Percentiles rank a stretch among this genome's conserved stretches.
Conservation (phyloP, 2,329 filamentous ascomycete genomes). For the Sarocladium strictum region DNA sequence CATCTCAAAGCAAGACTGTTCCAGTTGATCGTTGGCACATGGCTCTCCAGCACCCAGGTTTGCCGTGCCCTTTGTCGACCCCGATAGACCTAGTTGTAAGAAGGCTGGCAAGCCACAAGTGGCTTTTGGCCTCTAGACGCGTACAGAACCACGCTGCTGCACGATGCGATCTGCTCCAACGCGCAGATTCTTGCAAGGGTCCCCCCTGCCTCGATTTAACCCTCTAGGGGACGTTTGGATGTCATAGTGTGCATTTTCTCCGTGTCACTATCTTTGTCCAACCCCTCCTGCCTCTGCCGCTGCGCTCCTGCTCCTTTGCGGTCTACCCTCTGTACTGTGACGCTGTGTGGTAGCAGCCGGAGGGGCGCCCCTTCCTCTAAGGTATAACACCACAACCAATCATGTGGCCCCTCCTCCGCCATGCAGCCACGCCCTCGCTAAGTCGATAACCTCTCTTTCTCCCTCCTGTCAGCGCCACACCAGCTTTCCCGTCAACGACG, state of each 20-base stretch:
- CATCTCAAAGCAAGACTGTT: not conserved
- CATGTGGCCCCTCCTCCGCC: not conserved
- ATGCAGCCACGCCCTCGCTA: conserved; percentile 1
- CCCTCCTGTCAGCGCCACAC: not conserved
- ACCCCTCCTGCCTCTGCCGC: conserved; percentile 6
- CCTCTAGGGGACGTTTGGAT: not conserved
- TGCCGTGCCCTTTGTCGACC: not conserved
- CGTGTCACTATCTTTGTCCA: not conserved
- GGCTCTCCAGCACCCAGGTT: not conserved
- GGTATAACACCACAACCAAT: conserved; percentile 1
- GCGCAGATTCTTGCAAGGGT: not conserved
- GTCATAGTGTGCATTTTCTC: not conserved
- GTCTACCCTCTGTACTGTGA: not conserved
- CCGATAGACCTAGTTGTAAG: not conserved
- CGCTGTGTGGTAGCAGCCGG: not conserved
- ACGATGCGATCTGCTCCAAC: conserved; percentile 6
- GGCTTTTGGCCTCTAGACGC: not conserved
- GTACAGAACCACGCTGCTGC: conserved; percentile 2
- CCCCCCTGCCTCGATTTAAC: not conserved
- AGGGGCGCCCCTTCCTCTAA: not conserved
- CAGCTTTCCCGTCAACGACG: not conserved
- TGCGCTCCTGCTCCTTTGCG: not conserved
- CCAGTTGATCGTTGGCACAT: not conserved
- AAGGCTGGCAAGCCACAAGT: not conserved
- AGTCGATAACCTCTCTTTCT: conserved; percentile 4